A percentile compares a stretch with the other conserved stretches of the same genome.
phyloP scores from a whole-genome alignment of 441 rosid species.

The Raphanus hybrid region DNA sequence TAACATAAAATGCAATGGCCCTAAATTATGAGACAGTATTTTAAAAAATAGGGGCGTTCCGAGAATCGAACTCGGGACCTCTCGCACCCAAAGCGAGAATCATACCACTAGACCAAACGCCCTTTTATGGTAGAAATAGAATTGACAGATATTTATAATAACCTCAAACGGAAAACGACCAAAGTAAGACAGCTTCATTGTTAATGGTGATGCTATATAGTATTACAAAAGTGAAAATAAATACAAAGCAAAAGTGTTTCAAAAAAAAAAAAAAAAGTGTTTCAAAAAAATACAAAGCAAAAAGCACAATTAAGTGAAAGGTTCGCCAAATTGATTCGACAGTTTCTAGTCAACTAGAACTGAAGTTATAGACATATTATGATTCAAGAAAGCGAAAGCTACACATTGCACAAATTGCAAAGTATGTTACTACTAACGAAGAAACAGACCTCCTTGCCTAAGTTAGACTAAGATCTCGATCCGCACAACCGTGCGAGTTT shows the following conservation, averaged over 20 bases:
- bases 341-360: not conserved
- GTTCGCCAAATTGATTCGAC: too few species aligned
- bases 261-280: too few species aligned
- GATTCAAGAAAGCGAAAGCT: not conserved
- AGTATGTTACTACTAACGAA: not conserved
- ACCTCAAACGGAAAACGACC: not conserved
- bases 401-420: not conserved
- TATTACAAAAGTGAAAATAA: not conserved
- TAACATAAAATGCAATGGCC: too few species aligned
- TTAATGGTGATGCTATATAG: not conserved
- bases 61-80: conserved; percentile 97
- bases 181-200: not conserved
- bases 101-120: conserved; percentile 88
- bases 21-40: too few species aligned
- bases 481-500: too few species aligned
- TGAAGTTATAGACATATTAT: too few species aligned
- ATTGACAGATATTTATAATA: too few species aligned
- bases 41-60: conserved; percentile 46
- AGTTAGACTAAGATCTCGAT: not conserved
- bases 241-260: not conserved
- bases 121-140: not conserved
- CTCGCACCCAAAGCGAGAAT: conserved; percentile 98
- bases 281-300: not conserved
- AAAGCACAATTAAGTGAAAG: not conserved
- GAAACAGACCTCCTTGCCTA: not conserved